Evolutionary conservation across 257 asterid species (phyloP).

Genomic region (Datura wrightii): DNA sequence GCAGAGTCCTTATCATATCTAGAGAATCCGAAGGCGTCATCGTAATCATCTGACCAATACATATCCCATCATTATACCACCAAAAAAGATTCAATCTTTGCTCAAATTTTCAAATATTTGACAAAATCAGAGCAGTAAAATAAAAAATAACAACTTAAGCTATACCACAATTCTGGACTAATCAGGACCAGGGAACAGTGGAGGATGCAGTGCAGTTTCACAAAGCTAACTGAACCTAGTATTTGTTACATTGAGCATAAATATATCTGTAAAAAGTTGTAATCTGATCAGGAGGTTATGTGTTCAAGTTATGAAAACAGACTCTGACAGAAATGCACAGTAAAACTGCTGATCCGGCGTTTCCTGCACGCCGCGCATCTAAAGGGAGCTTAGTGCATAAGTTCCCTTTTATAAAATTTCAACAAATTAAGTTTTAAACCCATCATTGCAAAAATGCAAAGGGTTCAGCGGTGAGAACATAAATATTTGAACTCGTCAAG

Average conservation of each 20-base stretch:
- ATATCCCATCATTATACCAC: constrained; percentile 23
- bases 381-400: too few species aligned
- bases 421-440: not conserved
- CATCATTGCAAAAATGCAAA: not conserved
- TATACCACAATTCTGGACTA: not conserved
- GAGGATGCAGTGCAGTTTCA: not conserved
- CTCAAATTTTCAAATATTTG: not conserved
- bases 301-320: too few species aligned
- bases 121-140: not conserved
- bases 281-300: too few species aligned
- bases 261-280: not conserved
- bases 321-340: too few species aligned
- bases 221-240: too few species aligned
- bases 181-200: not conserved
- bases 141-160: not conserved
- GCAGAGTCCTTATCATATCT: constrained; percentile 63
- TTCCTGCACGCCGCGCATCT: too few species aligned
- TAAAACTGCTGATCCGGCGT: too few species aligned
- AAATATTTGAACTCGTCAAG: not conserved
- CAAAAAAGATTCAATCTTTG: not conserved
- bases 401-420: not conserved
- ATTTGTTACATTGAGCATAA: not conserved
- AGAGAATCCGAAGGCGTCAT: constrained; percentile 58
- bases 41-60: constrained; percentile 59
- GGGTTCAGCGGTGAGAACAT: not conserved